phyloP scores from a whole-genome alignment of 106 monocot species.

The Acorus gramineus region DNA sequence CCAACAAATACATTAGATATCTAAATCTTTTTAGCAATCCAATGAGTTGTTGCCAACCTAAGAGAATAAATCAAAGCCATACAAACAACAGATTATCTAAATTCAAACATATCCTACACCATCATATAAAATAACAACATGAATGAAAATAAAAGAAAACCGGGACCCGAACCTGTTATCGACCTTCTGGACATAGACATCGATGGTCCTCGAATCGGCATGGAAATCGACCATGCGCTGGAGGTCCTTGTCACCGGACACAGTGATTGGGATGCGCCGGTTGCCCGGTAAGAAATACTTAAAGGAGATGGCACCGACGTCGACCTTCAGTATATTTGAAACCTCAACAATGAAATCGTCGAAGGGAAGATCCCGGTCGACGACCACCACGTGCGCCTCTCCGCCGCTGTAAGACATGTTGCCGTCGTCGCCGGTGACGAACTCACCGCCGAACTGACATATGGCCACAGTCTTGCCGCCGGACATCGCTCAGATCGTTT shows the following conservation, averaged over 20 bases:
- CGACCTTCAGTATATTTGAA: slow-evolving; percentile 57
- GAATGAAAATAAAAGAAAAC: neutral
- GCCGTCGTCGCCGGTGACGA: slow-evolving; percentile 62
- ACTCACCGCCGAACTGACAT: slow-evolving; percentile 85
- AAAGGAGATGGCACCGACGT: slow-evolving; percentile 33
- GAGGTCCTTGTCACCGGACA: slow-evolving; percentile 90
- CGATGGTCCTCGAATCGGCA: slow-evolving; percentile 54
- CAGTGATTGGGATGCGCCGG: slow-evolving; percentile 59
- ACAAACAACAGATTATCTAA: too few species aligned
- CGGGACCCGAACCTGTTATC: slow-evolving; percentile 40
- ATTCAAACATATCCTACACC: too few species aligned
- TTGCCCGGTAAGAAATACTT: slow-evolving; percentile 93
- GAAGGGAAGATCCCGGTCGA: slow-evolving; percentile 48
- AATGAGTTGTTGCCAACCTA: too few species aligned
- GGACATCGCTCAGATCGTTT: too few species aligned
- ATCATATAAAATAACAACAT: neutral
- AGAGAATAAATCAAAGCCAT: too few species aligned
- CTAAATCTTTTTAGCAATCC: too few species aligned
- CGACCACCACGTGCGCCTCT: slow-evolving; percentile 87
- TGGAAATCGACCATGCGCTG: slow-evolving; percentile 85
- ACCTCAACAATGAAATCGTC: slow-evolving; percentile 62
- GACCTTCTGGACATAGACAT: slow-evolving; percentile 54
- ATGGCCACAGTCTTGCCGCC: slow-evolving; percentile 42
- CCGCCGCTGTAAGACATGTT: slow-evolving; percentile 67
- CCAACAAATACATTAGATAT: too few species aligned